Evolutionary conservation across 176 grass and related monocot species (phyloP), one percentile per base, ranked within the genome.

Genomic region (Musa schizocarpa): DNA sequence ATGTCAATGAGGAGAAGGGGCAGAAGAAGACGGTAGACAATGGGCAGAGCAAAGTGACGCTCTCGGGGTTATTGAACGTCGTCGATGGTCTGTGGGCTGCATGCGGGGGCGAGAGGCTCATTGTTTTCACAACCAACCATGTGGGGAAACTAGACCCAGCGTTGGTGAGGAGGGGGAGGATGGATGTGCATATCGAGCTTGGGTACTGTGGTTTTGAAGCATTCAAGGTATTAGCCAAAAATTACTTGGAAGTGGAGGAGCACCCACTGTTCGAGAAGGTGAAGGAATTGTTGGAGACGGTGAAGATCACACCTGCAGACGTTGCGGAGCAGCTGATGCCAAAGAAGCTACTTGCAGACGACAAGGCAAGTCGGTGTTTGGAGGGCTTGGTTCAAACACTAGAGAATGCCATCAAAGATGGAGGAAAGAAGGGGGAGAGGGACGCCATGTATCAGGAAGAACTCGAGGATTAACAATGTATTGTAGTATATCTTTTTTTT

Each of bases 161-260:
- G 48, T 80, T 92, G 17, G 89, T 92, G 59, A 21, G 90, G 21
- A 57, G 69, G 13, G 90, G 90, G 0, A 77, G 87, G 2, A 92
- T 89, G 90, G 90, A 92, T 80, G 82, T 85, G 74, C 90, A 89
- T 80, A 85, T 92, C 52, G 82, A 92, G 84, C 59, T 77, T 1
- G 59, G 56, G 1, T 53, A 77, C 75, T 77, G 75, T 61, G 8
- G 11, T 8, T 77, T 77, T 9, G 75, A 53, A 8, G 75, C 75
- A 13, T 77, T 77, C 49, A 77, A 77, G 75, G 58, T 66, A 13
- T 13, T 77, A 19, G 58, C 61, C 48, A 65, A 52, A 12, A 77
- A 77, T 2, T 77, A 66, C 50, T 23, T 77, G 13, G 72, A 57
- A 9, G 72, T 74, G 53, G 54, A 55, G 53, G 52, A 55, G 53